Conservation (phyloP, 1,139 yeast genomes). For the Taiozyma sp. region DNA sequence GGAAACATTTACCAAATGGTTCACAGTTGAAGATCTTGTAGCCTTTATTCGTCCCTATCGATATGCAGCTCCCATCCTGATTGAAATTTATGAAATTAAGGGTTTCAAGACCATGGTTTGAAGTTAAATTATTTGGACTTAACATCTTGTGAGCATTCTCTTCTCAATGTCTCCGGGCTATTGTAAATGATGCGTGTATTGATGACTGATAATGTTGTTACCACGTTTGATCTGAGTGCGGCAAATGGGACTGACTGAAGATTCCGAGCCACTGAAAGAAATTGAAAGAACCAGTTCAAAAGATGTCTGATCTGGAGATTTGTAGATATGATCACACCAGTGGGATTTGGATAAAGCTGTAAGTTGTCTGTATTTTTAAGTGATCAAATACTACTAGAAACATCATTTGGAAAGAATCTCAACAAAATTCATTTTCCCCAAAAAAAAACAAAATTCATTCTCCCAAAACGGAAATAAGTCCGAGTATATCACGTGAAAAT, state of each 20-base stretch:
- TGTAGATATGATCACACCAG: not conserved
- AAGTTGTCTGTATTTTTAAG: not conserved
- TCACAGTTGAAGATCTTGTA: constrained; percentile 84
- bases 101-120: constrained; percentile 6
- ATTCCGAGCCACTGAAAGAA: not conserved
- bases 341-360: not conserved
- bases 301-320: not conserved
- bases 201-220: not conserved
- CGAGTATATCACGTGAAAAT: not conserved
- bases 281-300: not conserved
- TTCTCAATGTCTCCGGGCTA: not conserved
- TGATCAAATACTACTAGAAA: not conserved
- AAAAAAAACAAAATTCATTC: not conserved
- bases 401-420: not conserved
- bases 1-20: constrained; percentile 82
- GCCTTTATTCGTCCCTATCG: constrained; percentile 76
- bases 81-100: constrained; percentile 58
- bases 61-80: constrained; percentile 86
- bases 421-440: not conserved
- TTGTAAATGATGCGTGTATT: not conserved
- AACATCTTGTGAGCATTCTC: not conserved
- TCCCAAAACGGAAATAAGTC: not conserved
- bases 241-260: not conserved
- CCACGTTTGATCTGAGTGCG: not conserved
- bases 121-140: not conserved